These are phyloP conservation scores for Calophaca sinica DNA, from an alignment of 306 rosid genomes.

Conservation along the genomic window DNA sequence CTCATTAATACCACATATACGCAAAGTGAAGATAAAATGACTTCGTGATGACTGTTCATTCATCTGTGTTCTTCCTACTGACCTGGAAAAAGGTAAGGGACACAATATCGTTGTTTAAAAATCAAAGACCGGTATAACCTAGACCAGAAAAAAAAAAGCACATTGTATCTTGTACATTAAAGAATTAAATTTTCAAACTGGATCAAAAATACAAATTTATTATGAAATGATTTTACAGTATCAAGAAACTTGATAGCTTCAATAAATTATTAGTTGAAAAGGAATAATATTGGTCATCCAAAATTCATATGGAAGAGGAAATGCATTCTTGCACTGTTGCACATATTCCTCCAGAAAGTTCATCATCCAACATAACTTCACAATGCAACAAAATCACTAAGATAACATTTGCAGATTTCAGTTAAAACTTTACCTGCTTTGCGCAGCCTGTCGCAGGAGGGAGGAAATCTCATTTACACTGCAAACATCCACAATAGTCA, in stretches of 20 bases:
- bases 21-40: constrained; percentile 89
- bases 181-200: not conserved
- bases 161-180: not conserved
- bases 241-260: constrained; percentile 12
- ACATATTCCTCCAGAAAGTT: not conserved
- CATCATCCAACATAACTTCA: constrained; percentile 12
- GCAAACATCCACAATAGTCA: constrained; percentile 79
- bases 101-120: not conserved
- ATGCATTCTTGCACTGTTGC: not conserved
- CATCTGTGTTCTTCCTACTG: constrained; percentile 96
- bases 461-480: constrained; percentile 83
- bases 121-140: not conserved
- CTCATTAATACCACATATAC: constrained; percentile 86
- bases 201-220: constrained; percentile 9
- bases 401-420: constrained; percentile 7
- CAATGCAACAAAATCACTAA: not conserved
- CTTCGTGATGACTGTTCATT: constrained; percentile 96
- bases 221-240: not conserved
- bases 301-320: not conserved
- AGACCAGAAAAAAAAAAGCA: too few relatives aligned
- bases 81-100: constrained; percentile 58
- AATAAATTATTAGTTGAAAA: not conserved
- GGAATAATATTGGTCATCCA: constrained; percentile 8
- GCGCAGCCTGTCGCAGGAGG: constrained; percentile 85
- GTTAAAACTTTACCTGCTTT: constrained; percentile 64